A percentile compares a stretch with the other conserved stretches of the same genome.
phyloP scores from a whole-genome alignment of 2,329 filamentous ascomycete genomes.

The Fusarium tanahbumbuense region DNA sequence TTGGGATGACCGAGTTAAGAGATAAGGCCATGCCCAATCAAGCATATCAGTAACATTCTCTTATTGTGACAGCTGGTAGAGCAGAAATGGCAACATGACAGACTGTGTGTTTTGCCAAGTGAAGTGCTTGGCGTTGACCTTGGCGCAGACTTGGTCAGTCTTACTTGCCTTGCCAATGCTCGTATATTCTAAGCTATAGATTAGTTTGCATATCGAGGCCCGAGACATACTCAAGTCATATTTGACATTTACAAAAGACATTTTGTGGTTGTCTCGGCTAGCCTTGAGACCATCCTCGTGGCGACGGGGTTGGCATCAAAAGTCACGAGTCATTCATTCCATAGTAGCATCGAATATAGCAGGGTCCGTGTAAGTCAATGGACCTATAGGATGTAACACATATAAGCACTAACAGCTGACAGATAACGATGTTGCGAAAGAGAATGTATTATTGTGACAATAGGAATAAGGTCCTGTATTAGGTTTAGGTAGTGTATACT shows the following conservation, averaged over 20 bases:
- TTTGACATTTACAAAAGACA: not conserved
- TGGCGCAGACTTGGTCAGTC: not conserved
- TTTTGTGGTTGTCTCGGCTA: not conserved
- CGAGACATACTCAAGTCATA: not conserved
- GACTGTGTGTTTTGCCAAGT: not conserved
- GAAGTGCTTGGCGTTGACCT: not conserved
- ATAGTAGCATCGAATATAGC: not conserved
- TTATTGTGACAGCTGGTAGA: not conserved
- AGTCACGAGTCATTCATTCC: constrained; percentile 1
- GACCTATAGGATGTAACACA: constrained; percentile 11
- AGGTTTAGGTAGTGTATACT: not conserved
- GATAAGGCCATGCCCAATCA: not conserved
- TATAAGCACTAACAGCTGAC: not conserved
- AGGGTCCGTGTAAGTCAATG: not conserved
- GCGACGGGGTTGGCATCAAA: not conserved
- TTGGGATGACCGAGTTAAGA: not conserved
- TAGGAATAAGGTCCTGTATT: not conserved
- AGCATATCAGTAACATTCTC: not conserved
- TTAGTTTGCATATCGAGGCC: not conserved
- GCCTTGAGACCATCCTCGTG: not conserved
- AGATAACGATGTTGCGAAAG: not conserved
- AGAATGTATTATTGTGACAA: not conserved
- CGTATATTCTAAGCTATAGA: not conserved
- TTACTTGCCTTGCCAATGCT: not conserved
- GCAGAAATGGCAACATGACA: not conserved